Conservation (phyloP, 2,329 filamentous ascomycete species). For the Fusarium sp. region DNA sequence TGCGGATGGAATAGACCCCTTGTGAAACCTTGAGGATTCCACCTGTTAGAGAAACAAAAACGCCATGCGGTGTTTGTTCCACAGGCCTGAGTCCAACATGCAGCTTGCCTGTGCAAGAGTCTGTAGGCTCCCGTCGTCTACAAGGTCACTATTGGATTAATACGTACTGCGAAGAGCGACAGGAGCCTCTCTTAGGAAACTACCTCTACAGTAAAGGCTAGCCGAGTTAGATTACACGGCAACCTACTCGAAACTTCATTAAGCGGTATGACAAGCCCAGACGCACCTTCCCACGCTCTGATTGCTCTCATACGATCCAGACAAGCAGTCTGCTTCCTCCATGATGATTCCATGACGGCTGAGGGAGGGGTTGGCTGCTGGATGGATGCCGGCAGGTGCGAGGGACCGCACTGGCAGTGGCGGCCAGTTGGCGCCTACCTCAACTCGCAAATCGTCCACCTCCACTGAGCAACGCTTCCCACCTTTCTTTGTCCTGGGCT, state of each 20-base stretch:
- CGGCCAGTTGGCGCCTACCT: conserved; percentile 2
- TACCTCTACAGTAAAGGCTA: neutral
- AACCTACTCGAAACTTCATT: neutral
- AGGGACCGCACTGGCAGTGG: conserved; percentile 4
- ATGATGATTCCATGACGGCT: neutral
- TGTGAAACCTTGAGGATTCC: neutral
- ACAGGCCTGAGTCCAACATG: neutral
- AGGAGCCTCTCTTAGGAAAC: neutral
- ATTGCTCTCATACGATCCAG: neutral
- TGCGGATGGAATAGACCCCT: neutral
- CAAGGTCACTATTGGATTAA: neutral
- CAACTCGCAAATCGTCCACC: conserved; percentile 3
- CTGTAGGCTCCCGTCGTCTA: neutral
- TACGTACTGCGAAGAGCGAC: neutral
- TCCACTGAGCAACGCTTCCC: conserved; percentile 14
- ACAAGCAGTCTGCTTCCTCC: neutral
- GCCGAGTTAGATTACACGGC: neutral
- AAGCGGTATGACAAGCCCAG: neutral
- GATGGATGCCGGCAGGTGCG: conserved; percentile 1
- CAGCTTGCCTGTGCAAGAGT: neutral
- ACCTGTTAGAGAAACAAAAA: neutral
- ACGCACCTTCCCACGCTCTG: neutral
- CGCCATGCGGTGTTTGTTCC: neutral
- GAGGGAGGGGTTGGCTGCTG: neutral
- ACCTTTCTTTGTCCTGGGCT: conserved; percentile 6